Evolutionary conservation across 768 basidiomycete species (phyloP).

Genomic region (Baorangia bicolor): DNA sequence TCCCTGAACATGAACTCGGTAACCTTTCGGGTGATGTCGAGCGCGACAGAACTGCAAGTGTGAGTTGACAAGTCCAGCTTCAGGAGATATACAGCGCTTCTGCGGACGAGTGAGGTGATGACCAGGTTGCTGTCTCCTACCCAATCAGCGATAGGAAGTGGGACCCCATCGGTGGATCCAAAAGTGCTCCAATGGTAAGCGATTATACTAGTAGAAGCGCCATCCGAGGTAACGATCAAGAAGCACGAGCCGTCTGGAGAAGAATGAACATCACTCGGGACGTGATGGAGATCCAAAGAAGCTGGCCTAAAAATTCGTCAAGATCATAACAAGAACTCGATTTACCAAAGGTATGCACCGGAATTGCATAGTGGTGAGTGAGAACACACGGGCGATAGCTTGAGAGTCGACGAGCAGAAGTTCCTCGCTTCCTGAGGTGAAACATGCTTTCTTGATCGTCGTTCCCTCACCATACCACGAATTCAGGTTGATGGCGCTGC

Average conservation of each 20-base stretch:
- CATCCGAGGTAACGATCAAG: slow-evolving; percentile 31
- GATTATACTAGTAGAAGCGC: slow-evolving; percentile 21
- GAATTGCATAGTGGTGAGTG: slow-evolving; percentile 53
- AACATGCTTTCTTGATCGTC: slow-evolving; percentile 40
- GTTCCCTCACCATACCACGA: slow-evolving; percentile 46
- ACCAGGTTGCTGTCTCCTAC: slow-evolving; percentile 26
- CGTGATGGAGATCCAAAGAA: slow-evolving; percentile 37
- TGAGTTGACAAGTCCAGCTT: slow-evolving; percentile 35
- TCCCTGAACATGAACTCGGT: slow-evolving; percentile 61
- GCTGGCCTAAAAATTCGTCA: slow-evolving; percentile 40
- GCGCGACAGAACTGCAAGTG: slow-evolving; percentile 42
- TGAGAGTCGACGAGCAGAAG: slow-evolving; percentile 48
- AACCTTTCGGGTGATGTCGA: slow-evolving; percentile 54
- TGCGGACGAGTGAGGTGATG: slow-evolving; percentile 47
- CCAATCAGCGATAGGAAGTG: slow-evolving; percentile 33
- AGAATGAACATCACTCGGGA: slow-evolving; percentile 39
- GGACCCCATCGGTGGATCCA: slow-evolving; percentile 47
- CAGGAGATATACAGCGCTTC: slow-evolving; percentile 44
- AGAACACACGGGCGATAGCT: slow-evolving; percentile 48
- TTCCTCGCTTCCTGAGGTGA: slow-evolving; percentile 53
- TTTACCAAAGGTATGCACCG: slow-evolving; percentile 35
- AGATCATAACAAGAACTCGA: not conserved
- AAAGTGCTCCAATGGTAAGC: slow-evolving; percentile 61
- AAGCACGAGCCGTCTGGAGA: slow-evolving; percentile 60
- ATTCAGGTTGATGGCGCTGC: slow-evolving; percentile 41